Evolutionary conservation across 352 stramenopile species (phyloP).

Genomic region (Pythium dissimile): DNA sequence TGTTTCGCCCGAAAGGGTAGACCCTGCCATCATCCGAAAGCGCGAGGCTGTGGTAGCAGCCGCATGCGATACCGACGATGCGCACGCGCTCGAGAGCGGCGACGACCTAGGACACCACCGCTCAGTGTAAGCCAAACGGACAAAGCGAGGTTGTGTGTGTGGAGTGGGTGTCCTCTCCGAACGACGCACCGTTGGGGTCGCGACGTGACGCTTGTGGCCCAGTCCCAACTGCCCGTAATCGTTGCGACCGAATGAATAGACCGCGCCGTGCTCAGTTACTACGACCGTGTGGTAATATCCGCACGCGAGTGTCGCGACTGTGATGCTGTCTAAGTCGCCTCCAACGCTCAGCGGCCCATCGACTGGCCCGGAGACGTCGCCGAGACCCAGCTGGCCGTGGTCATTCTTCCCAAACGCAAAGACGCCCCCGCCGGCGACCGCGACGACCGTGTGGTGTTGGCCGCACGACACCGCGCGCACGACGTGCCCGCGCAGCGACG

Average conservation of each 20-base stretch:
- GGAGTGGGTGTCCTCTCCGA: too few species aligned
- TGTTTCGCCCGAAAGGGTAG: constrained; percentile 92
- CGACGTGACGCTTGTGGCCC: constrained; percentile 73
- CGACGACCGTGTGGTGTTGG: constrained; percentile 22
- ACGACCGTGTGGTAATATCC: constrained; percentile 92
- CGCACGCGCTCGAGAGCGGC: constrained; percentile 44
- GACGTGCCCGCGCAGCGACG: constrained; percentile 37
- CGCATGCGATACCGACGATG: constrained; percentile 74
- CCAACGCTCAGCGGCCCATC: constrained; percentile 45
- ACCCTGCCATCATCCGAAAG: constrained; percentile 85
- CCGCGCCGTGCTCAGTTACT: constrained; percentile 54
- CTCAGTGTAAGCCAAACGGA: not conserved
- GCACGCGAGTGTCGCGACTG: constrained; percentile 78
- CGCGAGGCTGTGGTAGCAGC: constrained; percentile 83
- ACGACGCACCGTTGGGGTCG: constrained; percentile 47
- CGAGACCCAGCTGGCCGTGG: constrained; percentile 87
- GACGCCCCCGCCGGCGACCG: constrained; percentile 49
- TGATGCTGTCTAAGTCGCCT: constrained; percentile 51
- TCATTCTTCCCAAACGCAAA: constrained; percentile 92
- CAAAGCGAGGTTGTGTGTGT: too few species aligned
- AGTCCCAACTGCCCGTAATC: constrained; percentile 93
- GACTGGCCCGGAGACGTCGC: constrained; percentile 39
- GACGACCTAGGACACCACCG: constrained; percentile 31
- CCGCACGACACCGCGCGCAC: constrained; percentile 64
- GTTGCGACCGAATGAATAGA: constrained; percentile 91